These are phyloP conservation scores for Silene coronaria DNA, from an alignment of 179 eudicot genomes.

Conservation along the genomic window DNA sequence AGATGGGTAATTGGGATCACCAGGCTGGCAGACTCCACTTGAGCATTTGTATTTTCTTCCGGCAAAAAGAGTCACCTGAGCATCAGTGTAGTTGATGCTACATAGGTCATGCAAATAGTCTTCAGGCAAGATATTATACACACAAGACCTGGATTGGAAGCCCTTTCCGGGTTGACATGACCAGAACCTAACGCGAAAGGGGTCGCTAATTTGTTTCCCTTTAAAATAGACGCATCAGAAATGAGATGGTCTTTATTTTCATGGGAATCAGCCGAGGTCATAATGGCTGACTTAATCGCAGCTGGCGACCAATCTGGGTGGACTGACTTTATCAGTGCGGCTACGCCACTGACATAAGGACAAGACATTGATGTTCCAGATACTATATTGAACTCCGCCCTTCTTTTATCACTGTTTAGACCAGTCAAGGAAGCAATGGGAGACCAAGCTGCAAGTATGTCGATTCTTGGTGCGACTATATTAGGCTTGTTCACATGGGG, in stretches of 20 bases:
- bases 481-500: conserved; percentile 74
- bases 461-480: conserved; percentile 76
- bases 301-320: not conserved
- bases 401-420: not conserved
- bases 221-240: conserved; percentile 25
- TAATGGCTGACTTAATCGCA: not conserved
- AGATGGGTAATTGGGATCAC: conserved; percentile 63
- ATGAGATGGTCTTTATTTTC: conserved; percentile 38
- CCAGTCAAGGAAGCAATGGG: conserved; percentile 21
- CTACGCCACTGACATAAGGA: not conserved
- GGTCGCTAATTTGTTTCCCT: conserved; percentile 28
- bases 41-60: conserved; percentile 40
- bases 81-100: conserved; percentile 43
- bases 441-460: conserved; percentile 85
- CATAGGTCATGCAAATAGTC: conserved; percentile 50
- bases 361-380: conserved; percentile 6
- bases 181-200: conserved; percentile 68
- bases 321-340: not conserved
- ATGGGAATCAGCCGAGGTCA: conserved; percentile 34
- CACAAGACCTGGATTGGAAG: conserved; percentile 54
- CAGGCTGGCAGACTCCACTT: not conserved
- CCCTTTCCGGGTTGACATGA: conserved; percentile 53
- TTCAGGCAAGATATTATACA: conserved; percentile 42
- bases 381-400: not conserved
- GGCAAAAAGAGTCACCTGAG: conserved; percentile 41